These are phyloP conservation scores for Kazachstania viticola DNA, from an alignment of 805 yeast species.

Conservation along the genomic window DNA sequence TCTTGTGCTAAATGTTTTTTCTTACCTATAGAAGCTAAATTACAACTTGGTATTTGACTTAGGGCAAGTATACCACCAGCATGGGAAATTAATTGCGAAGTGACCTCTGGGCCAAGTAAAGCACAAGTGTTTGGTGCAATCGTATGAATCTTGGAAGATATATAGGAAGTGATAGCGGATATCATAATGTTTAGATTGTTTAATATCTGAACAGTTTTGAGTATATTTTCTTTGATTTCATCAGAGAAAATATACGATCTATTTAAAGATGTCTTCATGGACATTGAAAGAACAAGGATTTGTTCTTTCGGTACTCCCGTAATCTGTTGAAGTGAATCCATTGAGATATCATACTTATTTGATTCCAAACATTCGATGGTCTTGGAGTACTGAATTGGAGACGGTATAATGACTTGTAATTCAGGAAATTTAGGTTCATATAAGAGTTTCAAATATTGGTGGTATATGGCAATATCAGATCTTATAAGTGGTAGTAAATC, in stretches of 20 bases:
- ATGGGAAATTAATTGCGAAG: slow-evolving; percentile 61
- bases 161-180: slow-evolving; percentile 36
- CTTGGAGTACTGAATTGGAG: slow-evolving; percentile 50
- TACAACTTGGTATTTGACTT: slow-evolving; percentile 69
- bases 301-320: slow-evolving; percentile 49
- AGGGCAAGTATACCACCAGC: slow-evolving; percentile 60
- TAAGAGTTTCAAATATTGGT: slow-evolving; percentile 36
- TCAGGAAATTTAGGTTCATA: slow-evolving; percentile 64
- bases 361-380: slow-evolving; percentile 38
- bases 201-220: slow-evolving; percentile 32
- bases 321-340: slow-evolving; percentile 23
- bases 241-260: slow-evolving; percentile 22
- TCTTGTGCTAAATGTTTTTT: slow-evolving; percentile 26
- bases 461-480: slow-evolving; percentile 40
- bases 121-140: slow-evolving; percentile 75
- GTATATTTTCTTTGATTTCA: slow-evolving; percentile 29
- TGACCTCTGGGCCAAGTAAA: slow-evolving; percentile 57
- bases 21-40: slow-evolving; percentile 66
- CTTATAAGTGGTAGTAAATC: too few species aligned
- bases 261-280: slow-evolving; percentile 41
- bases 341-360: slow-evolving; percentile 29
- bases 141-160: slow-evolving; percentile 41
- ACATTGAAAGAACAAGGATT: slow-evolving; percentile 60
- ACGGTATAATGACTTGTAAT: slow-evolving; percentile 47
- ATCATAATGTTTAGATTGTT: slow-evolving; percentile 35